These are phyloP conservation scores for Penicillium thymicola DNA, from an alignment of 2,329 filamentous ascomycete genomes.

Conservation along the genomic window DNA sequence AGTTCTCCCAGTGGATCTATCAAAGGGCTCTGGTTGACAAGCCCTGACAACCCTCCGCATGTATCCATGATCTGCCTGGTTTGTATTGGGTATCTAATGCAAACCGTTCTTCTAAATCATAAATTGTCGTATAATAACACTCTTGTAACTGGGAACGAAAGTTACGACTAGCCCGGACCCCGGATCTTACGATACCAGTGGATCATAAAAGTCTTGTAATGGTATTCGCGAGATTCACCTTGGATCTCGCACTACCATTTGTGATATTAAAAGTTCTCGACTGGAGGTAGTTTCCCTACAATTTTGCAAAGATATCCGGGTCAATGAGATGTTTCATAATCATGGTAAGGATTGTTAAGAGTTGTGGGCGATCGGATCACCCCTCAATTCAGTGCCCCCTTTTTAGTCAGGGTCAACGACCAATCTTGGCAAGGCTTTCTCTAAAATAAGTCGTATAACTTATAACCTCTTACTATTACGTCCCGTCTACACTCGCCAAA, in stretches of 20 bases:
- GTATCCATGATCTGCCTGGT: background rate
- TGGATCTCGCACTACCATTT: background rate
- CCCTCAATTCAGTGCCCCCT: background rate
- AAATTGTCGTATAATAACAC: background rate
- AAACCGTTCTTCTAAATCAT: background rate
- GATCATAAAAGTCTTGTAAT: background rate
- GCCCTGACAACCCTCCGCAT: background rate
- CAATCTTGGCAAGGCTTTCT: background rate
- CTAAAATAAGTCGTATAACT: background rate
- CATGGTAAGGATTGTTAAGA: background rate
- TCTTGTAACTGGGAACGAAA: background rate
- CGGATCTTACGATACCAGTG: background rate
- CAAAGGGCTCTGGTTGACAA: slow-evolving; percentile 34
- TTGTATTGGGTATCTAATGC: background rate
- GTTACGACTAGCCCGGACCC: background rate
- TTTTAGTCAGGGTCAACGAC: background rate
- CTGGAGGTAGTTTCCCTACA: background rate
- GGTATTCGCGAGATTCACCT: background rate
- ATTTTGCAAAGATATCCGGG: background rate
- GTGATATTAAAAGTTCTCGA: background rate
- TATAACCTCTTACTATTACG: background rate
- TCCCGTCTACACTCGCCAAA: background rate
- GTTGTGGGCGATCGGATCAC: background rate
- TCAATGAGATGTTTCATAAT: background rate
- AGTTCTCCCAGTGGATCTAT: slow-evolving; percentile 57